A percentile compares a stretch with the other conserved stretches of the same genome.
phyloP scores from a whole-genome alignment of 2,329 filamentous ascomycete species.

The Truncatella angustata region DNA sequence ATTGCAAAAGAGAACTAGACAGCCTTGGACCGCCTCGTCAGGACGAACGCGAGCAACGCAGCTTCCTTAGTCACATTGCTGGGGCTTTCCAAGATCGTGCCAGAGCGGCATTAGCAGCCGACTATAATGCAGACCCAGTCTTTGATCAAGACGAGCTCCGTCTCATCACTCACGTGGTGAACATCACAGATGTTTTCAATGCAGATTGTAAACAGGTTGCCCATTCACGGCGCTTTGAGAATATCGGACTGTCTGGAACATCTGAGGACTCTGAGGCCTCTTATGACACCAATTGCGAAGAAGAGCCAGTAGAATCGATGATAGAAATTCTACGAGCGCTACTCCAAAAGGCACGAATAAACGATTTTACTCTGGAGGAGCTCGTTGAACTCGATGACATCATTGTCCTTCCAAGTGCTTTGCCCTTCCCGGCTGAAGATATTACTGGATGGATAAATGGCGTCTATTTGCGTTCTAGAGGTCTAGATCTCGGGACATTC shows the following conservation, averaged over 20 bases:
- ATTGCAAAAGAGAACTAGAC: constrained; percentile 10
- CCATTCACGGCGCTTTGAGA: constrained; percentile 17
- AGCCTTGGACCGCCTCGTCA: constrained; percentile 14
- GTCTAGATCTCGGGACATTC: constrained; percentile 22
- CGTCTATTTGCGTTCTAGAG: constrained; percentile 21
- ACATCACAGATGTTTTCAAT: constrained; percentile 17
- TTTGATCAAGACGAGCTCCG: constrained; percentile 12
- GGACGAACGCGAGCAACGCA: constrained; percentile 16
- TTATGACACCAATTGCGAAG: not conserved
- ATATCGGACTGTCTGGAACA: not conserved
- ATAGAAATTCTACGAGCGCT: not conserved
- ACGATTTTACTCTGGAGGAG: not conserved
- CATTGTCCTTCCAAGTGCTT: not conserved
- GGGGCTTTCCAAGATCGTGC: constrained; percentile 16
- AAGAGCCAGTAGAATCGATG: not conserved
- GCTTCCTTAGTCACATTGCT: constrained; percentile 16
- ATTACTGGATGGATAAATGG: constrained; percentile 22
- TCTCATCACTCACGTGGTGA: constrained; percentile 20
- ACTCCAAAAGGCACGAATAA: not conserved
- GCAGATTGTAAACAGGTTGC: constrained; percentile 4
- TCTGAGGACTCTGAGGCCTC: not conserved
- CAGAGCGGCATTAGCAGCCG: not conserved
- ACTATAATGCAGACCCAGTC: not conserved
- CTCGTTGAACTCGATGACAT: constrained; percentile 11
- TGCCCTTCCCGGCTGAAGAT: constrained; percentile 3